These are phyloP conservation scores for Suhomyces prunicola DNA, from an alignment of 805 yeast genomes.

Conservation along the genomic window DNA sequence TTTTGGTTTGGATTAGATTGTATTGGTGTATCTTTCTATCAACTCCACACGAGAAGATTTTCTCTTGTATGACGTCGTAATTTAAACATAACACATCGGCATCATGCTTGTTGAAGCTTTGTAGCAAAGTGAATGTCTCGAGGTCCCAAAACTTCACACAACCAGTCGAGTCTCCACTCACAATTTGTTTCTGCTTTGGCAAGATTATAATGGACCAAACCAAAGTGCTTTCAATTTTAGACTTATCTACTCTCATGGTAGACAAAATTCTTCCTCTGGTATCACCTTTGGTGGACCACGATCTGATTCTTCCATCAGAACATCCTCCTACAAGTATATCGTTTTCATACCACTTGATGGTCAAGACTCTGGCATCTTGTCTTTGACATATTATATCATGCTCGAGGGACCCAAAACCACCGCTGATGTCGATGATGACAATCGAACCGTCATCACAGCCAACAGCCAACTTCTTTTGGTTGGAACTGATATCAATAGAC, in stretches of 20 bases:
- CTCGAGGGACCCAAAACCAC: conserved; percentile 81
- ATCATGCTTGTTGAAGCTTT: conserved; percentile 79
- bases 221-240: conserved; percentile 79
- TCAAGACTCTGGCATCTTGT: conserved; percentile 77
- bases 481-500: conserved; percentile 70
- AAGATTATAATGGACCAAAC: conserved; percentile 83
- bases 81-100: conserved; percentile 84
- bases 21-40: conserved; percentile 87
- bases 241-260: conserved; percentile 89
- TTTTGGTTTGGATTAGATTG: conserved; percentile 38
- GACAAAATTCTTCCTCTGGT: conserved; percentile 67
- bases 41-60: conserved; percentile 84
- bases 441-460: conserved; percentile 97
- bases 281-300: conserved; percentile 59
- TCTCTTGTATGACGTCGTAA: conserved; percentile 55
- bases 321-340: conserved; percentile 84
- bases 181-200: conserved; percentile 65
- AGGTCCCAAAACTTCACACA: conserved; percentile 91
- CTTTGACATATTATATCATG: conserved; percentile 74
- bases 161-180: conserved; percentile 97
- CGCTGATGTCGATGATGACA: conserved; percentile 77
- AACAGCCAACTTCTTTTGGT: conserved; percentile 66
- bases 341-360: conserved; percentile 71
- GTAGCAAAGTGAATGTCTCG: conserved; percentile 68
- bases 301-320: conserved; percentile 87